Conservation (phyloP, 2,329 filamentous ascomycete species). For the Akanthomyces dipterigenus region DNA sequence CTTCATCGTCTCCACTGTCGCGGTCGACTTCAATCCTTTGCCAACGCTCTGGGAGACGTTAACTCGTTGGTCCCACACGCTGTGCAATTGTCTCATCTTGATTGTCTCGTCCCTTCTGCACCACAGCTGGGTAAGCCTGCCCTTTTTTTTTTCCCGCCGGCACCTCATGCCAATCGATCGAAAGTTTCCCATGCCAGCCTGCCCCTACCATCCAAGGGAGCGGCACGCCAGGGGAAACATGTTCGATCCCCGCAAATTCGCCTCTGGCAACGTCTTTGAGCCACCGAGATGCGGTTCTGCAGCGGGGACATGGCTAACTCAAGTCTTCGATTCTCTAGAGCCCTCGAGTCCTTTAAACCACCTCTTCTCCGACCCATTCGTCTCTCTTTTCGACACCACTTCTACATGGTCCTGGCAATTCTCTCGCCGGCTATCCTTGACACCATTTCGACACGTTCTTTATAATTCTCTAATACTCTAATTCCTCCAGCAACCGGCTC, state of each 20-base stretch:
- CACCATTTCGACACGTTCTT: constrained; percentile 45
- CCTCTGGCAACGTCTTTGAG: constrained; percentile 16
- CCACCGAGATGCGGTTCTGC: constrained; percentile 18
- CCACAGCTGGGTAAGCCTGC: constrained; percentile 48
- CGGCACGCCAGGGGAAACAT: constrained; percentile 14
- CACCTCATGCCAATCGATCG: constrained; percentile 18
- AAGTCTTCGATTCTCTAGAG: constrained; percentile 31
- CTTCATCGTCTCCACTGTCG: constrained; percentile 34
- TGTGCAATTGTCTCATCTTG: constrained; percentile 43
- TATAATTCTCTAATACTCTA: constrained; percentile 50
- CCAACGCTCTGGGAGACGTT: constrained; percentile 54
- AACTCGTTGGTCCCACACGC: constrained; percentile 54
- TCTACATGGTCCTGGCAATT: constrained; percentile 38
- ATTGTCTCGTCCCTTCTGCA: constrained; percentile 33
- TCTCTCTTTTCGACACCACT: constrained; percentile 21
- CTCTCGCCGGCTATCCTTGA: constrained; percentile 49
- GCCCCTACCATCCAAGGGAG: constrained; percentile 25
- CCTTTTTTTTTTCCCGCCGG: constrained; percentile 18
- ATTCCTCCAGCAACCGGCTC: constrained; percentile 34
- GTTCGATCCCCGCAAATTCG: constrained; percentile 13
- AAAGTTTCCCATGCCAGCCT: constrained; percentile 22
- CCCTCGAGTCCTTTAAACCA: constrained; percentile 39
- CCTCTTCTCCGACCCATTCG: constrained; percentile 39
- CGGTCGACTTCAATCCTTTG: constrained; percentile 36
- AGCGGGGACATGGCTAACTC: constrained; percentile 18